Conservation (phyloP, 2,329 filamentous ascomycete genomes). For the Aspergillus bombycis region DNA sequence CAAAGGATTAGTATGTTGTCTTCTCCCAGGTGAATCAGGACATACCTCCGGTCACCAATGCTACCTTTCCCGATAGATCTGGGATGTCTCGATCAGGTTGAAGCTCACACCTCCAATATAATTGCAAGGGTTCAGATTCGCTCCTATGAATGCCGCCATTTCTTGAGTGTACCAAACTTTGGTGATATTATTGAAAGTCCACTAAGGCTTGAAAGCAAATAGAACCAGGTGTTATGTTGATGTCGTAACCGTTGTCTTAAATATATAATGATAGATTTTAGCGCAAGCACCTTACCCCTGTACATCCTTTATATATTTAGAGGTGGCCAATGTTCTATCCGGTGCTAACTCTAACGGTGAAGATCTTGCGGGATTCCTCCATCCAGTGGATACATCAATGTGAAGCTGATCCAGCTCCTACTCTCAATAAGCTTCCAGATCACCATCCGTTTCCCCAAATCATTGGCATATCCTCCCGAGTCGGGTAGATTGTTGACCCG, state of each 20-base stretch:
- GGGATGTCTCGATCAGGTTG: constrained; percentile 36
- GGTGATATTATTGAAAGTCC: not conserved
- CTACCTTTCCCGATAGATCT: constrained; percentile 37
- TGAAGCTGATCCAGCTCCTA: not conserved
- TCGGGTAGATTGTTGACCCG: not conserved
- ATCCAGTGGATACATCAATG: not conserved
- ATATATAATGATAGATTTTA: not conserved
- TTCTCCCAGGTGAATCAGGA: not conserved
- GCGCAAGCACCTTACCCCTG: not conserved
- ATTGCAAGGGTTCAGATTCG: constrained; percentile 7
- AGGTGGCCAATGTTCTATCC: not conserved
- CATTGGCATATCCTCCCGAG: not conserved
- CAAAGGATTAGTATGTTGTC: not conserved
- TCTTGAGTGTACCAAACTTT: not conserved
- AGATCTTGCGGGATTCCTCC: not conserved
- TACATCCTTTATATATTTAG: not conserved
- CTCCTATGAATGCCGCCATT: not conserved
- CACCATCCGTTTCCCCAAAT: not conserved
- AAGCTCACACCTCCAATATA: constrained; percentile 27
- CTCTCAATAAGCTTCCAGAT: not conserved
- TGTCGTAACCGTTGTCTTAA: not conserved
- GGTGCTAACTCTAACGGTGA: not conserved
- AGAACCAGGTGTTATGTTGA: not conserved
- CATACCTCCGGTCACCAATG: constrained; percentile 41
- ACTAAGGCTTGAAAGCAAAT: not conserved